Percentiles rank a stretch among this genome's conserved stretches.
Conservation (phyloP, 169 alveolate species). For the Eimeria necatrix region DNA sequence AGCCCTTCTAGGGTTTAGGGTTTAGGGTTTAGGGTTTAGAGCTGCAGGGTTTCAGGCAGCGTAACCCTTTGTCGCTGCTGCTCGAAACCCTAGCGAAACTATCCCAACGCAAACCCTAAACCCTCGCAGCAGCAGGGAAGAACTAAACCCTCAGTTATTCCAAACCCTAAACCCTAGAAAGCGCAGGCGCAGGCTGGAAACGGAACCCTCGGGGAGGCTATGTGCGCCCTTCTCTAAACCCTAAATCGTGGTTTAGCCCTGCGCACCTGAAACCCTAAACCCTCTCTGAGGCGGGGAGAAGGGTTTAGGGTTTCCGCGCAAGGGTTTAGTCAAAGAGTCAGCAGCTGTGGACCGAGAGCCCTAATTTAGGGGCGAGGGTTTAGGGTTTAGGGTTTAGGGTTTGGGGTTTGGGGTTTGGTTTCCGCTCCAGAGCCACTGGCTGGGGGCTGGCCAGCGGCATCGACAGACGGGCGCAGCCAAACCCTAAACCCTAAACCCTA, state of each 20-base stretch:
- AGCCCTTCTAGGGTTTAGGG: no score
- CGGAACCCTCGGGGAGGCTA: background rate
- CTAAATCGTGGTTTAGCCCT: no score
- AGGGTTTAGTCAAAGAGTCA: no score
- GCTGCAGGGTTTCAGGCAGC: no score
- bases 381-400: conserved; percentile 4
- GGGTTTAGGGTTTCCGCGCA: background rate
- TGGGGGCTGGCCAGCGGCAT: conserved; percentile 26
- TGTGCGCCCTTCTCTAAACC: no score
- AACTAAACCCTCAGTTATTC: background rate
- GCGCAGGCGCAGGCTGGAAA: background rate
- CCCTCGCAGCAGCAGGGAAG: background rate
- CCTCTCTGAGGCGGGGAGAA: background rate
- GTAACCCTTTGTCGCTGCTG: no score
- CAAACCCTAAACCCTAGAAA: background rate
- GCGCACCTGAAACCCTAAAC: background rate
- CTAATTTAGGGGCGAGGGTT: background rate
- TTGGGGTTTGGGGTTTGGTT: background rate
- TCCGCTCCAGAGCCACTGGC: background rate
- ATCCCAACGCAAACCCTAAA: background rate
- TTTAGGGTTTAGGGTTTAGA: no score
- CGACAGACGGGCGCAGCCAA: background rate
- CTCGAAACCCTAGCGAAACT: no score
- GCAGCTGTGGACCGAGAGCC: no score
- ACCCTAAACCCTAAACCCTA: background rate